Evolutionary conservation across 306 rosid species (phyloP), one percentile per base, ranked within the genome.

Genomic region (Vigna hirtella): DNA sequence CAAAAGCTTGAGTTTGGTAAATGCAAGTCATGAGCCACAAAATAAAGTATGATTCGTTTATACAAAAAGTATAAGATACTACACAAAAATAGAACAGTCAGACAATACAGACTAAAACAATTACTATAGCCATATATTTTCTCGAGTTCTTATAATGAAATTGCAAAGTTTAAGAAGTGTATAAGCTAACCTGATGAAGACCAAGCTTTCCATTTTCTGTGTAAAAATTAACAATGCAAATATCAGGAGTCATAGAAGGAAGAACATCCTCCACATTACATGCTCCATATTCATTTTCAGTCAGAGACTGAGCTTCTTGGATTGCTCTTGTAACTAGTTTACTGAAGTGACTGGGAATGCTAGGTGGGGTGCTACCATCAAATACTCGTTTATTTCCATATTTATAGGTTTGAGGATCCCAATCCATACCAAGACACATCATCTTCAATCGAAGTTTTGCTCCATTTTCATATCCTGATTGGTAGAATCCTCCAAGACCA

Each of bases 341-440:
- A 36, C 59, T 26, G 70, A 88, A 89, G n/a, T 70, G 38, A 28
- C 0, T 8, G 28, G 93, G 92, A 79, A 91, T 89, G 36, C 15
- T 17, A 17, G 86, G 93, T 62, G 97, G 89, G 68, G 36, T 1
- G 36, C 51, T 59, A 12, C 85, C 85, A 48, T 90, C 92, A 36
- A 78, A 13, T 48, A 9, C 17, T 51, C 88, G 74, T 20, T 13
- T 51, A 13, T 57, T 32, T 51, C 74, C 84, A 79, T 90, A 93
- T 48, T 72, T 86, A 50, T 87, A 78, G 12, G 91, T 85, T 59
- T 86, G 82, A 65, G 93, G 88, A 87, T 93, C 89, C 96, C 96
- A 93, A 65, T 87, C 85, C 79, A 53, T 47, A 67, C 96, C 96
- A 74, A 92, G 90, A 74, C 96, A 90, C 93, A 89, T 90, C 91